phyloP scores from a whole-genome alignment of 257 asterid species.

The Solanum sejunctum region DNA sequence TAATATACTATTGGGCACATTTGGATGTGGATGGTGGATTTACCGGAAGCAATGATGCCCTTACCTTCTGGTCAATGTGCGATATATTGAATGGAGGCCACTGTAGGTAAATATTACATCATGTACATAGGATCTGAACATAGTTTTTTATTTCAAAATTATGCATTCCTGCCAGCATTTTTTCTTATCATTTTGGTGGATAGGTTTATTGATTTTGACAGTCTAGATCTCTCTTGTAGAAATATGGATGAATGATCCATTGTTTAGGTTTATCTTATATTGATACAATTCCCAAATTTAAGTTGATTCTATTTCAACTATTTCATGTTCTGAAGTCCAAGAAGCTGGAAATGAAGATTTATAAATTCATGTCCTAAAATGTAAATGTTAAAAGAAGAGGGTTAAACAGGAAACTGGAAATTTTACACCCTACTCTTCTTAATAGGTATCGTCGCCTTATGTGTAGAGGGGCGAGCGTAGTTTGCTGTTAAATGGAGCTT shows the following conservation, averaged over 20 bases:
- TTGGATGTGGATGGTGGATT: slow-evolving; percentile 60
- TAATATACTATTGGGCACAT: slow-evolving; percentile 73
- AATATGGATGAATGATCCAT: neutral
- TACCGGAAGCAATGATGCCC: slow-evolving; percentile 49
- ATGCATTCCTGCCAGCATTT: neutral
- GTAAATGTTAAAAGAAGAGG: neutral
- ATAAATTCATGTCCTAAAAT: neutral
- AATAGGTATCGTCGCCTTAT: neutral
- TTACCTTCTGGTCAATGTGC: slow-evolving; percentile 94
- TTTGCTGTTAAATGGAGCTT: neutral
- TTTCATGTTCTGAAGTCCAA: neutral
- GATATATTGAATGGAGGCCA: slow-evolving; percentile 89
- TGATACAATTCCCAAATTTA: neutral
- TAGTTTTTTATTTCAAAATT: neutral
- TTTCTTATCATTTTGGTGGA: neutral
- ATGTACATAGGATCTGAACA: neutral
- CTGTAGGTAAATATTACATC: slow-evolving; percentile 61
- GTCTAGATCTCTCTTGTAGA: neutral
- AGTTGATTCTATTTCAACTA: neutral
- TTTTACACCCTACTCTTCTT: neutral
- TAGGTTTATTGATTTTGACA: neutral
- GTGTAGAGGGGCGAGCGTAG: neutral
- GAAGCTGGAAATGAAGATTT: neutral
- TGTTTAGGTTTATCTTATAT: neutral
- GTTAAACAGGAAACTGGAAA: neutral